Evolutionary conservation across 345 rosid species (phyloP), one percentile per base, ranked within the genome.

Genomic region (Schrenkiella parvula): DNA sequence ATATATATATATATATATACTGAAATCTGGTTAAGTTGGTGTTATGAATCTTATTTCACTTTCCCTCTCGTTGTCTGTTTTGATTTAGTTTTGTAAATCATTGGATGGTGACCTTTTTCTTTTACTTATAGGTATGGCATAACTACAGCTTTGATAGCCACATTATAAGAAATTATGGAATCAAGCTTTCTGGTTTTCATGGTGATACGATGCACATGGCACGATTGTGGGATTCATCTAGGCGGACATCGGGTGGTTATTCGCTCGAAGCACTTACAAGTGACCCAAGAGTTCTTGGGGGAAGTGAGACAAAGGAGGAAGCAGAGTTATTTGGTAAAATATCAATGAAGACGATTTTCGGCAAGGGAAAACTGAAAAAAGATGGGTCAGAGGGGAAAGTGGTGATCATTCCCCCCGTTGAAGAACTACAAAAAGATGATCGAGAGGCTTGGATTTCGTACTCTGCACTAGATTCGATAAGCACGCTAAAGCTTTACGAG

Each of bases 191-290:
- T 81, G 99, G 99, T 37, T 95, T 95, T 82, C 87, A 88, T 80
- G 98, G 95, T 31, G 99, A 95, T 73, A 95, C 99, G 52, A 91
- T 95, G 93, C 99, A 95, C 83, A 91, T 95, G 99, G 99, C 99
- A 53, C 80, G 98, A 23, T 73, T 91, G 67, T 91, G 96, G 96
- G 84, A 95, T 84, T 91, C 99, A 48, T 88, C 99, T 13, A 85
- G 98, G 71, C 83, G 80, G 39, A 82, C 74, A 41, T 78, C 46
- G 0, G 99, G 99, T 80, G 99, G 95, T 19, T 95, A 95, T 82
- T 89, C 97, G 53, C 92, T 95, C 41, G 99, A 95, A 86, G 98
- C 92, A 72, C 98, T 95, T 70, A 88, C 98, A 3, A 77, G 92
- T 68, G 92, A 95, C 58, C 68, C 55, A 59, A 79, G 37, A 41